Base-by-base conservation (phyloP, 2,329 filamentous ascomycete species). In the Aspergillus ibericus region DNA sequence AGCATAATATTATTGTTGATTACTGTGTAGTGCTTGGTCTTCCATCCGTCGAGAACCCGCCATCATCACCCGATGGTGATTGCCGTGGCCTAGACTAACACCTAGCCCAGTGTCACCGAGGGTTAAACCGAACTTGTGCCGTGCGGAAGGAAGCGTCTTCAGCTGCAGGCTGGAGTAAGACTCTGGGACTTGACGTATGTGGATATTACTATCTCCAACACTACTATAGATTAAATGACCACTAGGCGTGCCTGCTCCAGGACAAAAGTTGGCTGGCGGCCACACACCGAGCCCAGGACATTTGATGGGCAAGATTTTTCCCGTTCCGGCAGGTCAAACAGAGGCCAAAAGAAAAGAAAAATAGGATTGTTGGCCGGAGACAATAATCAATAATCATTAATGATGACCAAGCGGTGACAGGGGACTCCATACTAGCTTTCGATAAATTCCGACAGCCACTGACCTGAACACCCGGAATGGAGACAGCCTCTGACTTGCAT, bases 171-270 rank as follows among this genome's bases (percentile, higher is more conserved):
- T 18, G 51, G n/a, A 29, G 12, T 44, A 40, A 44, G 51, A 53
- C 34, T 44, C 51, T 20, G 51, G 36, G 32, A 53, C 29, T 29
- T 53, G 51, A 44, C 51, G 51, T 35, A 44, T 29, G 50, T 53
- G 50, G 50, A 53, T 32, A 20, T 12, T 42, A 53, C n/a, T 16
- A 27, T 53, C 35, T 15, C 38, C 25, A 42, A 53, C 16, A 8
- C 51, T 53, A 8, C 51, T 53, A 20, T 16, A 53, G 18, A 53
- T 53, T 42, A 53, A 53, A 53, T 16, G 38, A 53, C 51, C 51
- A 53, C 36, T 53, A 44, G 51, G 32, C 35, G 27, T 16, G 25
- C 18, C 15, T 35, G 25, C 12, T 16, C 6, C 25, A 42, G 18
- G 36, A 34, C 51, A 53, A 53, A 36, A 29, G 51, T 53, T 53